These are phyloP conservation scores for Globisporangium spiculum DNA, from an alignment of 352 stramenopile species.

Conservation along the genomic window DNA sequence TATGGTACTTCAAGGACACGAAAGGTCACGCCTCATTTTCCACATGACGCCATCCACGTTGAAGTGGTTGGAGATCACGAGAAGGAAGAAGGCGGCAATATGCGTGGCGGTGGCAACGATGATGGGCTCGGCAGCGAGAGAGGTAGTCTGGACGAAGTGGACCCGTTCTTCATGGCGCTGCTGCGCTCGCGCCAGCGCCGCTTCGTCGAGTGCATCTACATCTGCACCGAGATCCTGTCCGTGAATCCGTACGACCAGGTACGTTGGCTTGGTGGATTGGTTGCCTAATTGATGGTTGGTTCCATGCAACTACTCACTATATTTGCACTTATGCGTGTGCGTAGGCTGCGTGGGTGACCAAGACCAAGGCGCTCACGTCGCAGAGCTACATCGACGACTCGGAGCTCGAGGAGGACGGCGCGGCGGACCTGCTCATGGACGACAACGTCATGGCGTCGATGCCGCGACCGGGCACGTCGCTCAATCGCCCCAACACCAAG, in stretches of 20 bases:
- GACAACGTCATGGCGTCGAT: constrained; percentile 90
- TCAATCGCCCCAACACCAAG: constrained; percentile 80
- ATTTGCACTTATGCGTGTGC: background rate
- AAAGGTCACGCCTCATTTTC: constrained; percentile 12
- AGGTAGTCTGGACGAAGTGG: constrained; percentile 66
- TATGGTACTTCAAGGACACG: background rate
- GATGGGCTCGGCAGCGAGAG: constrained; percentile 22
- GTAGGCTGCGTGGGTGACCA: constrained; percentile 89
- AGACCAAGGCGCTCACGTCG: constrained; percentile 86
- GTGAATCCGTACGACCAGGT: constrained; percentile 87
- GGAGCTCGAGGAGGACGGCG: constrained; percentile 89
- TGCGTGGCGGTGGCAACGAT: constrained; percentile 3
- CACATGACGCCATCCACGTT: background rate
- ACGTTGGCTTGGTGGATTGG: background rate
- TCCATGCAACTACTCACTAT: background rate
- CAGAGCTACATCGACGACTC: constrained; percentile 92
- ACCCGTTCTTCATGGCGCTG: constrained; percentile 87
- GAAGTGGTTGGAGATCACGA: background rate
- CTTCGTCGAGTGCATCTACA: constrained; percentile 76
- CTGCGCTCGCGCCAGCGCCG: constrained; percentile 71
- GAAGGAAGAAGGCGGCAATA: constrained; percentile 2
- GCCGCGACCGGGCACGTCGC: constrained; percentile 85
- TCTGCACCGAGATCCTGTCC: constrained; percentile 82
- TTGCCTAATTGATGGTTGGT: background rate
- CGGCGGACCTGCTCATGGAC: constrained; percentile 90